phyloP scores from a whole-genome alignment of 306 rosid genomes.

The Cucurbita pepo region DNA sequence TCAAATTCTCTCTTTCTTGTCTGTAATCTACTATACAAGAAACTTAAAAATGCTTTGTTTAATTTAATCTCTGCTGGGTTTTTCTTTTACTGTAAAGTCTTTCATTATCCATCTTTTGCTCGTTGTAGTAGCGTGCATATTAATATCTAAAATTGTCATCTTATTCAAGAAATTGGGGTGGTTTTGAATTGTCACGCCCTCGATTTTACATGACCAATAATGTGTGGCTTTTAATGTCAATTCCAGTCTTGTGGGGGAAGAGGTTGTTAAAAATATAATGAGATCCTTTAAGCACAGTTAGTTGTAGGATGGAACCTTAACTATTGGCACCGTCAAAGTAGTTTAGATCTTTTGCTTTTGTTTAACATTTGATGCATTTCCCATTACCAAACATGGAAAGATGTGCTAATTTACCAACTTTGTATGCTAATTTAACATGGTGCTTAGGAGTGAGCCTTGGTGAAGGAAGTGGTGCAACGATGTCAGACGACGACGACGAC shows the following conservation, averaged over 20 bases:
- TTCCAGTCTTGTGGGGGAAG: neutral
- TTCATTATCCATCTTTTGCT: neutral
- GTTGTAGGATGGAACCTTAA: neutral
- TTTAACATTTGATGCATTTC: neutral
- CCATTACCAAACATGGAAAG: neutral
- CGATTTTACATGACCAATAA: neutral
- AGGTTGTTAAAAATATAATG: neutral
- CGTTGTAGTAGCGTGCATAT: neutral
- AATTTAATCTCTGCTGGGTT: neutral
- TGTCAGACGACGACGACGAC: conserved; percentile 96
- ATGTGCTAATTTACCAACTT: neutral
- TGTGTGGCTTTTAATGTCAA: neutral
- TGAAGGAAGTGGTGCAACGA: conserved; percentile 88
- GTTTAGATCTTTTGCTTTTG: neutral
- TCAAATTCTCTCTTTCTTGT: neutral
- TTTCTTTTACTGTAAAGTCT: neutral
- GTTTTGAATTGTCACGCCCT: neutral
- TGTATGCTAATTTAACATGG: neutral
- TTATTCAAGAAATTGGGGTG: neutral
- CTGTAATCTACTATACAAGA: neutral
- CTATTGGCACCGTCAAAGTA: conserved; percentile 1
- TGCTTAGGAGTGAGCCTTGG: conserved; percentile 65
- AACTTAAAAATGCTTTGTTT: neutral
- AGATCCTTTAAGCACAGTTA: neutral
- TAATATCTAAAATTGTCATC: neutral